Evolutionary conservation across 164 flowering plant species (phyloP), one percentile per base, ranked within the genome.

Genomic region (Stephania cephalantha): DNA sequence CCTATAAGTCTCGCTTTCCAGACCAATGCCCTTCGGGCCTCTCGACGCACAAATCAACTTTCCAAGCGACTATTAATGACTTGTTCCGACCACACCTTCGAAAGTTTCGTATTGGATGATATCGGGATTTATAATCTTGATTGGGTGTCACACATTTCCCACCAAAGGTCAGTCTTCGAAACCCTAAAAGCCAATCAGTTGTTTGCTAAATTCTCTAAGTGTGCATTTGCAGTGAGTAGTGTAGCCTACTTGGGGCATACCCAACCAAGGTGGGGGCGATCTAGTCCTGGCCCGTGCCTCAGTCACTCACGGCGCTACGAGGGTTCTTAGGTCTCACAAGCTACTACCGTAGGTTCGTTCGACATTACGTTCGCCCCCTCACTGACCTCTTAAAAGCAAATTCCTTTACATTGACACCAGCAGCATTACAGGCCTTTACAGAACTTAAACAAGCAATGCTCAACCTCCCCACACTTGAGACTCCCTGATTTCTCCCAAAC

Each of bases 271-370:
- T 75, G 12, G 11, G 35, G 1, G 20, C 18, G 1, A 52, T 68
- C 30, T 4, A 0, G 5, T 2, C 1, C 2, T 75, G 77, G 77
- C 67, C 50, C 7, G 69, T 48, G 18, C 63, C 71, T 7, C 6
- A 17, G 2, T 46, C 44, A 8, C 5, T 75, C 9, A 75, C 68
- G 15, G 3, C 15, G 3, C 17, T 75, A 2, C 31, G 13, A 1
- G 72, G 72, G 2, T 75, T 69, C 11, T 29, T 75, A 6, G 77
- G 77, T 9, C 72, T 68, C 30, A 75, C 77, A 11, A 65, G 77
- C 12, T 75, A 75, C n/a, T 52, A 75, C 50, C 61, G 48, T 18
- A 68, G 69, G 15, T 75, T 75, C 15, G 25, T 25, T 25, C 25
- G 25, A 25, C 25, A 25, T 25, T 25, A 25, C 25, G 50, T 69